Base-by-base conservation (phyloP, 768 basidiomycete genomes). In the Antrodiella citrinella region DNA sequence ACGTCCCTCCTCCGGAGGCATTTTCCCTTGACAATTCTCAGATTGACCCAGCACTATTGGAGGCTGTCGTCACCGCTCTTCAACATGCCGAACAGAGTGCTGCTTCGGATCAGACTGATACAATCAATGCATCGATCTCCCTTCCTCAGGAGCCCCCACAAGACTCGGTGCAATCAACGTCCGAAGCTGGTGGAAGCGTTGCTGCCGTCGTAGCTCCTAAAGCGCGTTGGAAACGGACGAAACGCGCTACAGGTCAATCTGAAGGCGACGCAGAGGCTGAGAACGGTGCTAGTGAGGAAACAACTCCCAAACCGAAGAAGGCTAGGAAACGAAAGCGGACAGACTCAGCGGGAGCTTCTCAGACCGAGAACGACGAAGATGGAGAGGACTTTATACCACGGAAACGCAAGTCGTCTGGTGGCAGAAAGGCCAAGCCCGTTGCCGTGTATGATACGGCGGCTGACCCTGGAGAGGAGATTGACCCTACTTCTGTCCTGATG, bases 401-500 rank as follows among this genome's bases (percentile, higher is more conserved):
- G 30, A 26, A 26, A 45, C 24, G 3, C 7, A n/a, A 22, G 15
- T 22, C n/a, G 7, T 5, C n/a, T 43, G 41, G 72, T 43, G 76
- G 71, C 57, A 60, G 64, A 20, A 63, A 63, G 21, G 65, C 47
- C 4, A 69, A 77, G 18, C 74, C 76, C 2, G 67, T 76, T 4
- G 79, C 81, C 13, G 72, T 69, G 0, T 83, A 78, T 53, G 79
- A 82, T 60, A 69, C 74, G 21, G 69, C 74, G 47, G 80, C 78
- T 0, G 77, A 79, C 60, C 82, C 84, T 3, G 86, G 86, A 19
- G 86, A 86, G 59, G 82, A 85, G 26, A 67, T 91, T 44, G 88
- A 91, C 56, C 88, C 88, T n/a, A 90, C 87, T 0, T 69, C 77
- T 5, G 69, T 86, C n/a, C 90, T 87, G 4, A 91, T 91, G 88